A percentile compares a stretch with the other conserved stretches of the same genome.
Evolutionary conservation across 768 basidiomycete genomes (phyloP).

Genomic region (Amanita rubescens): DNA sequence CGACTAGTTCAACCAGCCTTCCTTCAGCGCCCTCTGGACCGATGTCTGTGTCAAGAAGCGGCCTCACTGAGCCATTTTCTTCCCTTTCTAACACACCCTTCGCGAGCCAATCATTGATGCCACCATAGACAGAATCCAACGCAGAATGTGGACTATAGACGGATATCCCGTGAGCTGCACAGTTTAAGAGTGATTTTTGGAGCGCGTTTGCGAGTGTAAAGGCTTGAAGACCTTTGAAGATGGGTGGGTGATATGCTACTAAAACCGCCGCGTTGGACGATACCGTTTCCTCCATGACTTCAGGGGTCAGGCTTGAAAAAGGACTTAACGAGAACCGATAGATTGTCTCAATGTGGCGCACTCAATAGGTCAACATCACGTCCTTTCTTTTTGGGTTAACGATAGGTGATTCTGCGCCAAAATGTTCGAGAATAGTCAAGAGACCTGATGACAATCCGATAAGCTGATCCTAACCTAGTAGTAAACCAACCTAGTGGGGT

Average conservation of each 20-base stretch:
- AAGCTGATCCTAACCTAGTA: constrained; percentile 46
- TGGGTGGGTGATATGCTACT: constrained; percentile 80
- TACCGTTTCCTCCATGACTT: constrained; percentile 65
- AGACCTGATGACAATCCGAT: neutral
- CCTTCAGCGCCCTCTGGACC: constrained; percentile 53
- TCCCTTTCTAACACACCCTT: constrained; percentile 36
- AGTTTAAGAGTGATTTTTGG: constrained; percentile 71
- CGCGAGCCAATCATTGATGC: constrained; percentile 89
- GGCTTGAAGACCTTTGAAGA: constrained; percentile 69
- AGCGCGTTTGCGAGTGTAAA: constrained; percentile 73
- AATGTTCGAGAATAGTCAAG: neutral
- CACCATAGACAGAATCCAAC: constrained; percentile 75
- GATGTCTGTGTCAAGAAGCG: constrained; percentile 23
- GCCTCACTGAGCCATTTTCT: constrained; percentile 27
- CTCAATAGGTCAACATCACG: constrained; percentile 69
- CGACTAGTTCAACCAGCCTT: constrained; percentile 53
- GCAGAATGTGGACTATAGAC: constrained; percentile 87
- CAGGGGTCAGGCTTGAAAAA: constrained; percentile 54
- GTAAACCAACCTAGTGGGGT: constrained; percentile 55
- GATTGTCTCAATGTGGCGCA: constrained; percentile 26
- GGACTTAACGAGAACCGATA: constrained; percentile 4
- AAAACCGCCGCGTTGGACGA: constrained; percentile 55
- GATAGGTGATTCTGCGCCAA: constrained; percentile 43
- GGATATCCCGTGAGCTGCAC: constrained; percentile 77
- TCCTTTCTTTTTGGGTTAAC: constrained; percentile 36